Base-by-base conservation (phyloP, 495 filamentous ascomycete genomes). In the Annulohypoxylon bovei region DNA sequence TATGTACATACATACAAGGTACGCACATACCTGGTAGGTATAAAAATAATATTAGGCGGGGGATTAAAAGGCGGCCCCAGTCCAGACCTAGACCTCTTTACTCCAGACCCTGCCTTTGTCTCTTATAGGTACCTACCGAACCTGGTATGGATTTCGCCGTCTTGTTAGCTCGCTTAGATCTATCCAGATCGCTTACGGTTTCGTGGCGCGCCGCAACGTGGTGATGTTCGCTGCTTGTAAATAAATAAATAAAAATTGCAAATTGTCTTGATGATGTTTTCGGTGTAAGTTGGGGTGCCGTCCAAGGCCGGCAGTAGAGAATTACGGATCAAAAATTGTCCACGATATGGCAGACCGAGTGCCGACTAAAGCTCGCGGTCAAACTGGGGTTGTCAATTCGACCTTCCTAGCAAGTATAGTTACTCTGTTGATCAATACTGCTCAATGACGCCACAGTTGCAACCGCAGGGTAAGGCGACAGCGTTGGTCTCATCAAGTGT, bases 361-460 rank as follows among this genome's bases (percentile, higher is more conserved):
- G 54, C 67, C 67, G 67, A 30, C 40, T 22, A 4, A 35, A 27
- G 23, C 30, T 27, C 28, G 25, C 42, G 25, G 47, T 52, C 62
- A 55, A 37, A 46, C 44, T 33, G 32, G 46, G 69, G 58, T 25
- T 32, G 12, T 39, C 47, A 30, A 35, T 53, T 65, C 47, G 60
- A 72, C 70, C 70, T 72, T 72, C 65, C 70, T 50, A 68, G 65
- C 70, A 35, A 37, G 65, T 65, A 40, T 32, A 57, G 47, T 57
- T 35, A 27, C 18, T 22, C 23, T 52, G 70, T 58, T 68, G 70
- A 72, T 72, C 70, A 61, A 22, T 35, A 52, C 60, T 65, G 61
- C 61, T 40, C 42, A 56, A 72, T 72, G 70, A 72, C 70, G 70
- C 70, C 70, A 72, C 70, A 58, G 60, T 62, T 59, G 54, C 23